A percentile compares a stretch with the other conserved stretches of the same genome.
These are phyloP conservation scores for Dioscorea zingiberensis DNA, from an alignment of 106 monocot genomes.

Conservation along the genomic window DNA sequence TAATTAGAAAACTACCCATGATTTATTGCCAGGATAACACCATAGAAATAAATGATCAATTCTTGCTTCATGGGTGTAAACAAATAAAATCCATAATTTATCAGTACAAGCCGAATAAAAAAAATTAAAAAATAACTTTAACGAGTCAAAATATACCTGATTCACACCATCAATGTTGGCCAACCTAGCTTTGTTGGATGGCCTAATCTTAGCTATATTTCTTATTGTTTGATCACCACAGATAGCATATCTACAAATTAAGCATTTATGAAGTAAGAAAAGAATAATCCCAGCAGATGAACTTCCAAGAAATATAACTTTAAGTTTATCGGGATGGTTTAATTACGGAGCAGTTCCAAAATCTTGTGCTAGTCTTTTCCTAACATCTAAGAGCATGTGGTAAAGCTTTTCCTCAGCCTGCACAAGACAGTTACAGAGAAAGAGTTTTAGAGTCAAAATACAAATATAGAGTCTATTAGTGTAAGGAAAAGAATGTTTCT, in stretches of 20 bases:
- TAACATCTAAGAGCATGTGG: constrained; percentile 56
- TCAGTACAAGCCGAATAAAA: too few relatives aligned
- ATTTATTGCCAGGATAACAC: too few relatives aligned
- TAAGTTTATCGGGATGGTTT: too few relatives aligned
- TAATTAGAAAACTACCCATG: too few relatives aligned
- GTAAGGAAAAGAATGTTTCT: too few relatives aligned
- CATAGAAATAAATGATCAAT: too few relatives aligned
- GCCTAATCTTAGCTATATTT: constrained; percentile 73
- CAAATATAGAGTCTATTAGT: neutral
- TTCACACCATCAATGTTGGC: constrained; percentile 97
- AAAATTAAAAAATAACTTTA: neutral
- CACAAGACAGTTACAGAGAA: constrained; percentile 2
- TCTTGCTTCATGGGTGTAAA: too few relatives aligned
- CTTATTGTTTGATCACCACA: constrained; percentile 91
- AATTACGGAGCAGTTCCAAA: constrained; percentile 96
- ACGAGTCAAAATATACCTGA: constrained; percentile 51
- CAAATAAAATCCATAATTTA: too few relatives aligned
- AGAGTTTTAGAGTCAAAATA: neutral
- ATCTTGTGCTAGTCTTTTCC: constrained; percentile 73
- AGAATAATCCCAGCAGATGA: too few relatives aligned
- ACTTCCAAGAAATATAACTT: too few relatives aligned
- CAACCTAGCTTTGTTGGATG: constrained; percentile 75
- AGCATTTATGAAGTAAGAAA: neutral
- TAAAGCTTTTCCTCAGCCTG: constrained; percentile 76
- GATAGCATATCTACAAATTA: constrained; percentile 75